Evolutionary conservation across 345 rosid species (phyloP).

Genomic region (Eucalyptus caleyi): DNA sequence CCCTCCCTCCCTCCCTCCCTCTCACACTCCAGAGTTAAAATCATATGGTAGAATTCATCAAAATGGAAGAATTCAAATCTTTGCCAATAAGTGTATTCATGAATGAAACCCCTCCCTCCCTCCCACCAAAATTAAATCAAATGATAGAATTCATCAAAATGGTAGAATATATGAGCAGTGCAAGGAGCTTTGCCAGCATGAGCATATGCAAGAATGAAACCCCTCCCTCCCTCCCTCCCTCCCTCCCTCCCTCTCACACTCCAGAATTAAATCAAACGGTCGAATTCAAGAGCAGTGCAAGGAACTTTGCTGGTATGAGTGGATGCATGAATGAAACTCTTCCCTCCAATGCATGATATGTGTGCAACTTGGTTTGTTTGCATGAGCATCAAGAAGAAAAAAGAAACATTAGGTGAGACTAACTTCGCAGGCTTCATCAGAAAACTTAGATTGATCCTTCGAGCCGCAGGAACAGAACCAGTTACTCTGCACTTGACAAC

Average conservation of each 20-base stretch:
- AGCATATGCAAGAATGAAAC: neutral
- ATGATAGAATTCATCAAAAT: neutral
- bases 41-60: neutral
- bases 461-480: constrained; percentile 49
- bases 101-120: neutral
- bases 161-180: neutral
- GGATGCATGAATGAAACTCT: neutral
- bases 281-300: neutral
- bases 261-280: neutral
- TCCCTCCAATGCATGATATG: neutral
- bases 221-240: neutral
- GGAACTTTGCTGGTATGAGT: neutral
- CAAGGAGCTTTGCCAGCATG: neutral
- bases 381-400: neutral
- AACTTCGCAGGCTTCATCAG: constrained; percentile 71
- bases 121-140: neutral
- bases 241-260: neutral
- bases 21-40: neutral
- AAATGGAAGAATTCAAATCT: no score
- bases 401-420: neutral
- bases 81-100: neutral
- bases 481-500: constrained; percentile 91
- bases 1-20: neutral
- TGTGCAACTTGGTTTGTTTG: neutral
- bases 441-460: constrained; percentile 80